Evolutionary conservation across 2,329 filamentous ascomycete genomes (phyloP), one percentile per base, ranked within the genome.

Genomic region (Aureobasidium sp.): DNA sequence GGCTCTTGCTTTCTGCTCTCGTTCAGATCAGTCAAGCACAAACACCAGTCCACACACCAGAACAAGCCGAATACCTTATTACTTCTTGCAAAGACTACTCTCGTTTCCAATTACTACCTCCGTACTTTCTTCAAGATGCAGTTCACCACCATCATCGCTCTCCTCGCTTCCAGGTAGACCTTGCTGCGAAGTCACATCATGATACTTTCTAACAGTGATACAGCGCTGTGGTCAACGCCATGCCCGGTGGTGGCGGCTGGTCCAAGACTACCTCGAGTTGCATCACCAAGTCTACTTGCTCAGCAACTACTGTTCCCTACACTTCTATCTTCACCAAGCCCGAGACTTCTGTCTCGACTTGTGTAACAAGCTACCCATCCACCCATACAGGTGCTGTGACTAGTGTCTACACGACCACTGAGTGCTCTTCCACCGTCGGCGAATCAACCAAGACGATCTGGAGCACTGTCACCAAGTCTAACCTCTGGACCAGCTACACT

Each of bases 251-350:
- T 10, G 43, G 40, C 23, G 62, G 62, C 38, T 55, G 61, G 50
- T 18, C 7, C 23, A 31, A 40, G 18, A 56, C 61, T 3, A 56
- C 23, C 3, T 65, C 62, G 2, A 51, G 43, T 33, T 65, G 62
- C 53, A 65, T 65, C n/a, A 65, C 62, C 53, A 50, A 50, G 23
- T 65, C 62, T 4, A 65, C 63, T 20, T 59, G 53, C 40, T 59
- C 54, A 1, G 23, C 25, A 9, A 29, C 38, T 13, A 45, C 40
- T 5, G 50, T 55, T 9, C 43, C 63, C 15, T 65, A 18, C n/a
- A 64, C 60, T 5, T 54, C 48, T 8, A 18, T 64, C 29, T 45
- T 38, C 38, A 47, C 23, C 38, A 64, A 25, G n/a, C 60, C 60
- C 9, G 50, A 55, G 20, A 55, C 50, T 8, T 54, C 27, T 11